Conservation (phyloP, 495 filamentous ascomycete species). For the Aspergillus affinis region DNA sequence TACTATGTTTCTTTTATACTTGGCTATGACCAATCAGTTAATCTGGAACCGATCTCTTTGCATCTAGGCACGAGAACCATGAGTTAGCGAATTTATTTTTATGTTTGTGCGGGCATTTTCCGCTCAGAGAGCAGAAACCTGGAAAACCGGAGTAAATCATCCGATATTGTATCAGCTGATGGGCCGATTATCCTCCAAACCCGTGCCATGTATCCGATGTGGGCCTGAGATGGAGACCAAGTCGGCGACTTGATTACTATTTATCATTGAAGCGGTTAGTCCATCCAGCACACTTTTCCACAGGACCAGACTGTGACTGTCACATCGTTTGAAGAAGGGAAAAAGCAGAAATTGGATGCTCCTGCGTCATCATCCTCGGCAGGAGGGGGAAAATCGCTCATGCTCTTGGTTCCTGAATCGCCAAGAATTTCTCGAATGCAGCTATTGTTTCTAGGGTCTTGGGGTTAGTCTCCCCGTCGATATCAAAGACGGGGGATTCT, state of each 20-base stretch:
- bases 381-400: constrained; percentile 5
- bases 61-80: neutral
- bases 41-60: neutral
- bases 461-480: neutral
- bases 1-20: neutral
- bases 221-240: neutral
- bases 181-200: constrained; percentile 14
- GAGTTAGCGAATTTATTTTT: neutral
- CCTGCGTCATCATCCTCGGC: neutral
- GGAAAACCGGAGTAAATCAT: neutral
- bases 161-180: constrained; percentile 6
- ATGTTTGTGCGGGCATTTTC: neutral
- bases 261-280: neutral
- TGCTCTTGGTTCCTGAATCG: neutral
- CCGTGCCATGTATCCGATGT: constrained; percentile 17
- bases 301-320: no score
- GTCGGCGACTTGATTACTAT: neutral
- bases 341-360: no score
- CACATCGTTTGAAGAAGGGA: no score
- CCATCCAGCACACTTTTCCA: neutral
- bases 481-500: no score
- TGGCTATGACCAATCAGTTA: neutral
- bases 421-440: constrained; percentile 14
- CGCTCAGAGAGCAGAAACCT: neutral
- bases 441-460: constrained; percentile 2